phyloP scores from a whole-genome alignment of 176 grass and related monocot species.

The Raddia distichophylla region DNA sequence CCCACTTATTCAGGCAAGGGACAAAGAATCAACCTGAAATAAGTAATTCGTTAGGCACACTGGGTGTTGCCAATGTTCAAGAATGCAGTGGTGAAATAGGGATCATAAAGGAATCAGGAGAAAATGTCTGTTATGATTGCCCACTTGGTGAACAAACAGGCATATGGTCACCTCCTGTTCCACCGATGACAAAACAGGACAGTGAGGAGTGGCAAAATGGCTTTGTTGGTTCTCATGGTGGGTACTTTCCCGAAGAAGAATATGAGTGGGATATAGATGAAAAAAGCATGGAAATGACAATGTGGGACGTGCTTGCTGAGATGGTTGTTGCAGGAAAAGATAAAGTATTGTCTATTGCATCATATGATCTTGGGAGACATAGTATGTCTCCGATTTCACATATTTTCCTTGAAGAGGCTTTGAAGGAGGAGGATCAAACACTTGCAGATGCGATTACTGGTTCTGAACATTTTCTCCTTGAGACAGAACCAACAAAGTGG shows the following conservation, averaged over 20 bases:
- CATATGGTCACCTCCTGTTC: slow-evolving; percentile 84
- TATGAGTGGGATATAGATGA: slow-evolving; percentile 68
- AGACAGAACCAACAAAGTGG: slow-evolving; percentile 82
- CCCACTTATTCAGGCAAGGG: slow-evolving; percentile 14
- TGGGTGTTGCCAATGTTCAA: slow-evolving; percentile 25
- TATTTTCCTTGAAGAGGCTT: slow-evolving; percentile 69
- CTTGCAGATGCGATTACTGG: slow-evolving; percentile 59
- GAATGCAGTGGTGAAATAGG: slow-evolving; percentile 18
- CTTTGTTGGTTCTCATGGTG: slow-evolving; percentile 61
- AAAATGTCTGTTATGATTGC: slow-evolving; percentile 56
- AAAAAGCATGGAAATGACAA: slow-evolving; percentile 70
- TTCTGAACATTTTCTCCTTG: slow-evolving; percentile 55
- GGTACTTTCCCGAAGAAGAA: slow-evolving; percentile 68
- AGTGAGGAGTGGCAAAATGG: slow-evolving; percentile 68
- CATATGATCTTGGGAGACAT: slow-evolving; percentile 55
- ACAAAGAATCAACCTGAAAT: not conserved
- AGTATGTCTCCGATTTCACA: slow-evolving; percentile 62
- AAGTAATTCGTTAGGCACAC: slow-evolving; percentile 3
- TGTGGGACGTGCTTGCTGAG: slow-evolving; percentile 88
- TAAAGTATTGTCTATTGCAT: slow-evolving; percentile 53
- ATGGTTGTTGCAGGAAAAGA: slow-evolving; percentile 67
- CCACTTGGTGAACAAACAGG: slow-evolving; percentile 70
- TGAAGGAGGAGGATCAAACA: slow-evolving; percentile 67
- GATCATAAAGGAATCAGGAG: slow-evolving; percentile 25
- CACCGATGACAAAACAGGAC: slow-evolving; percentile 69